Evolutionary conservation across 2,329 filamentous ascomycete species (phyloP), one percentile per base, ranked within the genome.

Genomic region (Aspergillus piperis): DNA sequence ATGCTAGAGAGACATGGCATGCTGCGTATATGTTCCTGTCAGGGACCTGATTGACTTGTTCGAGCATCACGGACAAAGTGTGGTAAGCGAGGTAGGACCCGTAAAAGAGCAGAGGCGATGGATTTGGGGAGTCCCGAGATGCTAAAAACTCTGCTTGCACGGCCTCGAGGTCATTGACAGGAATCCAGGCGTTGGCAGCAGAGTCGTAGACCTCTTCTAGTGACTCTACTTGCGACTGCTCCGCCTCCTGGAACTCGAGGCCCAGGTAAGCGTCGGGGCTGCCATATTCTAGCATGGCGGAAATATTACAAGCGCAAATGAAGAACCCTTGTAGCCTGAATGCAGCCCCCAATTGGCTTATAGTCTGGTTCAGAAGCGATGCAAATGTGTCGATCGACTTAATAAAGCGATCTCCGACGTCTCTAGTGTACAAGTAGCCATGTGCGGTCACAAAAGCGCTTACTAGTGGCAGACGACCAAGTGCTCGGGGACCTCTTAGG

Each of bases 221-320:
- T 42, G 60, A 55, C n/a, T 61, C 41, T 57, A 58, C 23, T 61
- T 57, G 17, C 61, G 65, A 36, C 56, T 61, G 44, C 57, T 49
- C 50, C 11, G 39, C 32, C 51, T 64, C 63, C 21, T 71, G 63
- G 8, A 77, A 71, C 50, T 74, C 70, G 15, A 56, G 56, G 0
- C 65, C 63, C 53, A 75, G 63, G 3, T 74, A 62, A 51, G 70
- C 70, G 2, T 79, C 70, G 7, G 78, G 67, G 2, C 74, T 68
- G 1, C 84, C 85, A 64, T 85, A 86, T 54, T 83, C 80, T 54
- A 87, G 80, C 15, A 87, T 76, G 2, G 80, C 80, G 2, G 84
- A 80, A 51, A 85, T 78, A 62, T 86, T 86, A 7, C 80, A 79
- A 6, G 85, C 80, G 2, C 80, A 81, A 11, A 86, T 77, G 57